These are phyloP conservation scores for Filosporella fistucella DNA, from an alignment of 495 filamentous ascomycete species.

Conservation along the genomic window DNA sequence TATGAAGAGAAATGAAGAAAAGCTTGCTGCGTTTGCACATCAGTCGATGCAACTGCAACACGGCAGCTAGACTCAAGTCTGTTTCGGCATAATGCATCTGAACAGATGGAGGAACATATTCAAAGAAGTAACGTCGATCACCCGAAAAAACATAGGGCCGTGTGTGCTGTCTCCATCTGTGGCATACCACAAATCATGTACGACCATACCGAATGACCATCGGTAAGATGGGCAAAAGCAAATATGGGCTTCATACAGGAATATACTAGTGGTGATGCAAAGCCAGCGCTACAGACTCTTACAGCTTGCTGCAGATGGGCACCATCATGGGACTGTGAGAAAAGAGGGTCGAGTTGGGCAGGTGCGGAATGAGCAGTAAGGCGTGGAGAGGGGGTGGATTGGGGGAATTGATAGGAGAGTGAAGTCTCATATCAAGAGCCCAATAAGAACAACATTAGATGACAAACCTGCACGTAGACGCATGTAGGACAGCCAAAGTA, in stretches of 20 bases:
- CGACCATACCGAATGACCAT: conserved; percentile 16
- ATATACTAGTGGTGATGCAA: conserved; percentile 20
- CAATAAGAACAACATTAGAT: conserved; percentile 11
- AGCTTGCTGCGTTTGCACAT: conserved; percentile 21
- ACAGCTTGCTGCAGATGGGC: conserved; percentile 17
- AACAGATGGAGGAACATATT: conserved; percentile 19
- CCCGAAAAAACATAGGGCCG: conserved; percentile 18
- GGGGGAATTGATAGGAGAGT: background rate
- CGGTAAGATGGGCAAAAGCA: conserved; percentile 10
- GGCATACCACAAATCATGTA: conserved; percentile 22
- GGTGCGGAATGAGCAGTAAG: conserved; percentile 6
- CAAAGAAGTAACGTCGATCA: conserved; percentile 27
- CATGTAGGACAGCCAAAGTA: conserved; percentile 11
- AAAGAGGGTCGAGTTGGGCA: conserved; percentile 11
- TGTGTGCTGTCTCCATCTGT: conserved; percentile 24
- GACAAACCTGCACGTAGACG: conserved; percentile 14
- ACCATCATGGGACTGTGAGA: conserved; percentile 18
- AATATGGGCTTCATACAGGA: conserved; percentile 25
- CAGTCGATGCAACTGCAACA: conserved; percentile 21
- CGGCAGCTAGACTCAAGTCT: conserved; percentile 21
- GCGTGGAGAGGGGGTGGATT: conserved; percentile 7
- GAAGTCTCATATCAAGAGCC: conserved; percentile 5
- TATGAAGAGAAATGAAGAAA: conserved; percentile 13
- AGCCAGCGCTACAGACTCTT: conserved; percentile 24
- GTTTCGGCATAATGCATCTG: conserved; percentile 28